These are phyloP conservation scores for Canna indica DNA, from an alignment of 176 grass and related monocot species.

Conservation along the genomic window DNA sequence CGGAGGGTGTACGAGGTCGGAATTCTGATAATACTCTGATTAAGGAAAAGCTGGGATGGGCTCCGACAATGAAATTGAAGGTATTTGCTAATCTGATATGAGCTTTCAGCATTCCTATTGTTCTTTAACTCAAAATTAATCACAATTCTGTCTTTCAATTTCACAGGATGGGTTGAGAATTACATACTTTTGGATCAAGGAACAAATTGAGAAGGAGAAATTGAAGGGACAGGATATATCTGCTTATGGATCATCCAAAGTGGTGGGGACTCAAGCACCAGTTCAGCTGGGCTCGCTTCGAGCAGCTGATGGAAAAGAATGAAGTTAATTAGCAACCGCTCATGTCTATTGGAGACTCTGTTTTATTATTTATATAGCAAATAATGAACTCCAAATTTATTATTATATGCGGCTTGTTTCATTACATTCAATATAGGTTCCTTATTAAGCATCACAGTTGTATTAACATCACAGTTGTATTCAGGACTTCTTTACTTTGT, in stretches of 20 bases:
- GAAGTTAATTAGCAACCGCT: not conserved
- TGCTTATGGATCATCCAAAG: slow-evolving; percentile 14
- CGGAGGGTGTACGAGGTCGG: slow-evolving; percentile 4
- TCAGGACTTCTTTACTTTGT: too few relatives aligned
- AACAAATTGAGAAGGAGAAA: slow-evolving; percentile 11
- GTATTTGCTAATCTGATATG: not conserved
- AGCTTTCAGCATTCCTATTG: not conserved
- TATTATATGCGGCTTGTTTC: not conserved
- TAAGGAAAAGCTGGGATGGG: slow-evolving; percentile 10
- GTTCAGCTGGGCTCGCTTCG: slow-evolving; percentile 16
- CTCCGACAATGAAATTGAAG: slow-evolving; percentile 5
- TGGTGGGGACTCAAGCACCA: slow-evolving; percentile 16
- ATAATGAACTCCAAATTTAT: not conserved
- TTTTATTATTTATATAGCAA: not conserved
- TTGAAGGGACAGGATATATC: not conserved
- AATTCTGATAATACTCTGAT: slow-evolving; percentile 12
- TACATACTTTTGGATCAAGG: slow-evolving; percentile 16
- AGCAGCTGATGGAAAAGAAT: slow-evolving; percentile 16
- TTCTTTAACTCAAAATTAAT: not conserved
- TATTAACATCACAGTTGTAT: not conserved
- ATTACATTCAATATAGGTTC: not conserved
- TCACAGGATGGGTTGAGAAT: slow-evolving; percentile 5
- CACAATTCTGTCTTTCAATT: not conserved
- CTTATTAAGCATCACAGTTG: not conserved
- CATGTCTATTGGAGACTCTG: not conserved